Evolutionary conservation across 2,329 filamentous ascomycete genomes (phyloP), one percentile per base, ranked within the genome.

Genomic region (Chalaropsis thielavioides): DNA sequence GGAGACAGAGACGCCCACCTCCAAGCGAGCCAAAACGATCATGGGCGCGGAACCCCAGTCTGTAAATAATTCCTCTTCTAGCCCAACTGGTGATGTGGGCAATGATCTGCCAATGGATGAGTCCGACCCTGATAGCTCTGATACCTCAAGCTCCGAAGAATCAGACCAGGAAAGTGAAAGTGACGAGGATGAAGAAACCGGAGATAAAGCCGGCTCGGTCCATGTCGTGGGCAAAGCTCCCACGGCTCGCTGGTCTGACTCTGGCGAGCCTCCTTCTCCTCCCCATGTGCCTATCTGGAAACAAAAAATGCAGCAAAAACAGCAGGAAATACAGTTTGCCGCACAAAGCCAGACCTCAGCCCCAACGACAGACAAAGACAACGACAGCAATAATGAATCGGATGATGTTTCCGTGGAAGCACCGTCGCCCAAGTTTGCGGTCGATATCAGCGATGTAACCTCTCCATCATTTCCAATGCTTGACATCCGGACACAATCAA

Each of bases 391-490:
- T 5, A 10, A 44, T 6, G 22, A 44, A 13, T 15, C 19, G 24
- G 27, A 38, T 38, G 19, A 5, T 8, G 22, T 4, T 49, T 1
- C 35, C 0, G 35, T 43, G 13, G 8, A 46, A 24, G 19, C 31
- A 35, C 41, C 40, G 17, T 27, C 15, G 41, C 22, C 60, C 19
- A 27, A 62, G 60, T 44, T 62, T 58, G 49, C 35, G n/a, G 41
- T 24, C 22, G 63, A 64, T n/a, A 64, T 61, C 54, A 64, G 63
- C 54, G 63, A 64, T 60, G 63, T 64, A 64, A 40, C 51, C n/a
- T 31, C 41, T 46, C 63, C 43, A 15, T 46, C 44, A 13, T 31
- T 24, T 59, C 27, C 13, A 17, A 11, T 24, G n/a, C 41, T 15
- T 24, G 8, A 5, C 15, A 46, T 17, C 11, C 22, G 13, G n/a